Base-by-base conservation (phyloP, 2,329 filamentous ascomycete genomes). In the Proliferodiscus dingleyae region DNA sequence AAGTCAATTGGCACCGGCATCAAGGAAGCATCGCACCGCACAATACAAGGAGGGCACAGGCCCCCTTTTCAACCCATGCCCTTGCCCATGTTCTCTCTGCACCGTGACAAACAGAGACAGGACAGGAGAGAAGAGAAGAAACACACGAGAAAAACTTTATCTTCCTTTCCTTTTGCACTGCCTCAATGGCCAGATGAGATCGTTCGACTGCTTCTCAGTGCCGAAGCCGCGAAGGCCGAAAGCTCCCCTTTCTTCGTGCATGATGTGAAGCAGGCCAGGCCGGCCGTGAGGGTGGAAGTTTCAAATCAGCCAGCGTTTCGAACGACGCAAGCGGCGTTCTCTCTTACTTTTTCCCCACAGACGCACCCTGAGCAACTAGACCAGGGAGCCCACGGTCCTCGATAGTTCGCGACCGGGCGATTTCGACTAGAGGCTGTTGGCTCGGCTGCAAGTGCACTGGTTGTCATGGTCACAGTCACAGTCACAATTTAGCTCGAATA, bases 311-410 rank as follows among this genome's bases (percentile, higher is more conserved):
- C 36, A n/a, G 15, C 10, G 36, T 38, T 38, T 38, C 36, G 23
- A 22, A 7, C 16, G n/a, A 34, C 11, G 32, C 8, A 34, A 18
- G 32, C 16, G 18, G 2, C 22, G 1, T 9, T 10, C 9, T n/a
- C n/a, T n/a, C n/a, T n/a, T n/a, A n/a, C n/a, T n/a, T n/a, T n/a
- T 38, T 40, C 38, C 38, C 38, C 38, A 40, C 38, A 28, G 16
- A 28, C 24, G 30, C 36, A n/a, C n/a, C n/a, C n/a, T n/a, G n/a
- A n/a, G n/a, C n/a, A n/a, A n/a, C n/a, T n/a, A n/a, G n/a, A n/a
- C n/a, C n/a, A n/a, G n/a, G n/a, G n/a, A n/a, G n/a, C n/a, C n/a
- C n/a, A n/a, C n/a, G n/a, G n/a, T n/a, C n/a, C n/a, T n/a, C n/a
- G n/a, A n/a, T n/a, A n/a, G n/a, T n/a, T 13, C 26, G 26, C 26